phyloP scores from a whole-genome alignment of 495 filamentous ascomycete species.

The Aspergillus indologenus region DNA sequence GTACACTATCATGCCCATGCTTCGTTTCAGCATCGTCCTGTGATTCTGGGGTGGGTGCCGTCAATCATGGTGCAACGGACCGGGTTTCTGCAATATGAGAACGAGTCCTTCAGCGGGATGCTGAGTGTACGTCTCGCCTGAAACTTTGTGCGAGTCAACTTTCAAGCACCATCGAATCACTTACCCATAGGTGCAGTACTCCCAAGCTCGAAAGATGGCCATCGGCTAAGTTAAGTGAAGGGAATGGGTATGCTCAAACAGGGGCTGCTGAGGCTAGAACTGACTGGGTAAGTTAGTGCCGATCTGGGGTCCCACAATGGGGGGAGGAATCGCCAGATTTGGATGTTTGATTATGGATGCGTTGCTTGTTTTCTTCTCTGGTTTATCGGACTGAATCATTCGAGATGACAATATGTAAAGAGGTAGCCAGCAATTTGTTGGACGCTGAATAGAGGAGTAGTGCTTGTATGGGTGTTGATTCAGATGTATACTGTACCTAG shows the following conservation, averaged over 20 bases:
- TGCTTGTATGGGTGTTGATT: too few species aligned
- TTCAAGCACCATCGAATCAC: neutral
- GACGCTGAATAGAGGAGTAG: too few species aligned
- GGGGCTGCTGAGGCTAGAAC: neutral
- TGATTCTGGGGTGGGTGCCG: too few species aligned
- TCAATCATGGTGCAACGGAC: too few species aligned
- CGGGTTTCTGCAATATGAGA: too few species aligned
- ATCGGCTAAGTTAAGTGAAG: neutral
- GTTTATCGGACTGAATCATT: neutral
- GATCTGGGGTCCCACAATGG: neutral
- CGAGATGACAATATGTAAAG: too few species aligned
- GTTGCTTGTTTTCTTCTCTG: neutral
- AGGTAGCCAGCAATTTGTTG: too few species aligned
- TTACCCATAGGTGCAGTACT: neutral
- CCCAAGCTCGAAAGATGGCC: neutral
- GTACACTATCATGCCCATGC: too few species aligned
- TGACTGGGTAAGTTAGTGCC: neutral
- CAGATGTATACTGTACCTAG: too few species aligned
- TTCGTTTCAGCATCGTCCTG: too few species aligned
- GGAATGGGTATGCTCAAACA: neutral
- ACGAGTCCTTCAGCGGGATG: too few species aligned
- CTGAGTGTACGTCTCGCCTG: neutral
- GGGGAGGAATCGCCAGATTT: neutral
- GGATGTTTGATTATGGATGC: neutral
- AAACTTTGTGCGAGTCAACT: neutral